Evolutionary conservation across 257 asterid species (phyloP), one percentile per base, ranked within the genome.

Genomic region (Rhazya stricta): DNA sequence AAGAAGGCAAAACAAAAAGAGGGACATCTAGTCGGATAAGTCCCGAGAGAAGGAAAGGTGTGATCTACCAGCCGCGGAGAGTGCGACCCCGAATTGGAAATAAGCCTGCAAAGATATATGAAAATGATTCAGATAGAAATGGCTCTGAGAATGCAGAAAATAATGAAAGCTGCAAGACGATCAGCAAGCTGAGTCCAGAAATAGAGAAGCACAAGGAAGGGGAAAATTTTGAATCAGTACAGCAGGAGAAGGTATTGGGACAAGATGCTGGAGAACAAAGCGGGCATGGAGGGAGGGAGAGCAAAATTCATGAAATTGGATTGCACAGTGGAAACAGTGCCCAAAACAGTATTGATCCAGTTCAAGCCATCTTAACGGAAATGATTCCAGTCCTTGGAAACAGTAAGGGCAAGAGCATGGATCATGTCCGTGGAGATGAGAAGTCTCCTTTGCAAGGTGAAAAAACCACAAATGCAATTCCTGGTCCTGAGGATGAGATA

Each of bases 31-130:
- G 82, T n/a, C 85, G 83, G 54, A 63, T 36, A 58, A 67, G 74
- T 62, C 76, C 79, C 13, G 76, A 39, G 69, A 79, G 71, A 78
- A 86, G 76, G 84, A 84, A 83, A 79, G 43, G 85, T 50, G 81
- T 46, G 42, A 76, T 81, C 75, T 84, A 75, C 45, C 81, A 68
- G 65, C 82, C 91, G 25, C 83, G 86, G 57, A 88, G 89, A 79
- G 76, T 81, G 42, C 83, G 89, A 73, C 74, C 88, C 45, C 88
- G 89, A 58, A 74, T 48, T 3, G 87, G 86, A 57, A 83, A 82
- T 81, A 89, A 81, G 74, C 86, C 89, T 27, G 93, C 91, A 69
- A 91, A 87, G 84, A 88, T 93, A 69, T 25, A 42, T 73, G 97
- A 84, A 74, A 73, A 78, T 70, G 91, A 88, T 82, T 87, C 94